Evolutionary conservation across 352 stramenopile genomes (phyloP).

Genomic region (Globisporangium megalacanthum): DNA sequence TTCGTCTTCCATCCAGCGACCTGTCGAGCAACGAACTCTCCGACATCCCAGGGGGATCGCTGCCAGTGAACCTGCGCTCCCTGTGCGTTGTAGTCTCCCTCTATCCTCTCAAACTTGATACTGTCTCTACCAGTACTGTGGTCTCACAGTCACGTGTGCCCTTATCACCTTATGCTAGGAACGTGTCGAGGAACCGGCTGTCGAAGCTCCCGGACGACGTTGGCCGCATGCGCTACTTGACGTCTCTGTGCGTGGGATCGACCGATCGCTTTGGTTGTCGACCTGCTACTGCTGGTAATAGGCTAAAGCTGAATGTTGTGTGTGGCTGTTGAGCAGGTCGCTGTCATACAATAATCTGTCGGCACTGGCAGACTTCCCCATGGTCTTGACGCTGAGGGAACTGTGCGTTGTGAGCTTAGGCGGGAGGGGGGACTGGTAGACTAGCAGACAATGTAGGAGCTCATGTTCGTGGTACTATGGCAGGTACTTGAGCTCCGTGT

Average conservation of each 20-base stretch:
- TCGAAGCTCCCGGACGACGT: slow-evolving; percentile 7
- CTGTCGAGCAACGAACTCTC: slow-evolving; percentile 8
- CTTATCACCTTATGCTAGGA: too few species aligned
- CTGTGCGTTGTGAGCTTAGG: neutral
- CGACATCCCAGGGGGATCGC: slow-evolving; percentile 4
- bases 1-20: slow-evolving; percentile 6
- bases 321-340: slow-evolving; percentile 3
- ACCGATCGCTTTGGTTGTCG: neutral
- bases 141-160: too few species aligned
- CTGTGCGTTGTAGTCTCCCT: too few species aligned
- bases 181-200: slow-evolving; percentile 13
- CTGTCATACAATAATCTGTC: slow-evolving; percentile 11
- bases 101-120: too few species aligned
- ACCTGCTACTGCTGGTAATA: too few species aligned
- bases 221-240: slow-evolving; percentile 12
- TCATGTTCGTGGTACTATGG: neutral
- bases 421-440: neutral
- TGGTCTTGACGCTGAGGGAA: slow-evolving; percentile 9
- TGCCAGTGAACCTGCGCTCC: slow-evolving; percentile 5
- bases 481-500: slow-evolving; percentile 7
- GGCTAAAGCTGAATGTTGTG: neutral
- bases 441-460: neutral
- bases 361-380: slow-evolving; percentile 6
- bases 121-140: too few species aligned
- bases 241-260: slow-evolving; percentile 3